These are phyloP conservation scores for Globisporangium irregulare DNA, from an alignment of 352 stramenopile genomes.

Conservation along the genomic window DNA sequence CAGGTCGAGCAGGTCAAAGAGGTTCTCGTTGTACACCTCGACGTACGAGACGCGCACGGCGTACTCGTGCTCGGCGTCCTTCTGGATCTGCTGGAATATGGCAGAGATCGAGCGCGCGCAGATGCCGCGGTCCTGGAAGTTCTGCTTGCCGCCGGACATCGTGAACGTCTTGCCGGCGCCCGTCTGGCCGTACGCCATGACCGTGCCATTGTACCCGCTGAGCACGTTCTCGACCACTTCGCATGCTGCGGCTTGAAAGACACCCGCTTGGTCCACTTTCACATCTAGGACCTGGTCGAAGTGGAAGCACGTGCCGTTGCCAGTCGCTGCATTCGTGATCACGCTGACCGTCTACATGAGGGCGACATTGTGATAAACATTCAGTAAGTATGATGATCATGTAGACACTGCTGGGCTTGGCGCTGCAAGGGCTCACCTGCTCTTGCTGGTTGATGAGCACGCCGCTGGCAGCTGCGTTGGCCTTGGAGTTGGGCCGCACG, in stretches of 20 bases:
- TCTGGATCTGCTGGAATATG: conserved; percentile 50
- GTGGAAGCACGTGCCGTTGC: conserved; percentile 53
- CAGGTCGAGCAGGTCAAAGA: conserved; percentile 80
- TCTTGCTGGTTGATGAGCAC: conserved; percentile 47
- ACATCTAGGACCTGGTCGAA: conserved; percentile 60
- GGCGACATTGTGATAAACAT: not conserved
- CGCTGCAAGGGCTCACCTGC: conserved; percentile 25
- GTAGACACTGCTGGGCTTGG: not conserved
- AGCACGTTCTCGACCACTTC: conserved; percentile 66
- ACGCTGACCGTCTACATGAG: conserved; percentile 52
- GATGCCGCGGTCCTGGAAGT: conserved; percentile 64
- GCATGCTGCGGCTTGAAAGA: conserved; percentile 37
- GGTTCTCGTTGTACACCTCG: conserved; percentile 90
- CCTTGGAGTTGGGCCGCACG: conserved; percentile 33
- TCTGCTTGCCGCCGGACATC: conserved; percentile 54
- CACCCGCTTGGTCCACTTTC: conserved; percentile 42
- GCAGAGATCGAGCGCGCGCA: conserved; percentile 52
- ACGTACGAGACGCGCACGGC: conserved; percentile 73
- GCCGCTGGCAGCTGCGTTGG: conserved; percentile 11
- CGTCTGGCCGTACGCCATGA: conserved; percentile 76
- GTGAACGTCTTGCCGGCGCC: conserved; percentile 76
- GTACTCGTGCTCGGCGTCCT: conserved; percentile 46
- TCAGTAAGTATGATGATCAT: not conserved
- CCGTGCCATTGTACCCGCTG: conserved; percentile 70
- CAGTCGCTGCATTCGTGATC: conserved; percentile 45